Evolutionary conservation across 345 rosid genomes (phyloP).

Genomic region (Hibiscus tridactylites): DNA sequence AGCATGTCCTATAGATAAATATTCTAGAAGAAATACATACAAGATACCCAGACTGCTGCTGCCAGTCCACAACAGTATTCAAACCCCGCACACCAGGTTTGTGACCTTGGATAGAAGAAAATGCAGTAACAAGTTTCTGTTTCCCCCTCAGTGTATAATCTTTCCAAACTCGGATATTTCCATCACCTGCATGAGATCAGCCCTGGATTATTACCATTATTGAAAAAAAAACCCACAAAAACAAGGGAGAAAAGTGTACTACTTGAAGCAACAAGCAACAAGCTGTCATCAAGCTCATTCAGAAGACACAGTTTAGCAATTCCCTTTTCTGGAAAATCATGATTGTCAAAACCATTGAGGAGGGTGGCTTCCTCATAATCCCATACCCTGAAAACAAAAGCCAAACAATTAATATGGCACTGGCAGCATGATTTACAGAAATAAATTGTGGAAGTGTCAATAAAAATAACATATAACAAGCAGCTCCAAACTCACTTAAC

Average conservation of each 20-base stretch:
- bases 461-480: not conserved
- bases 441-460: not conserved
- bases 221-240: not conserved
- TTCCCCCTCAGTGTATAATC: slow-evolving; percentile 66
- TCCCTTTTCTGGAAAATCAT: slow-evolving; percentile 81
- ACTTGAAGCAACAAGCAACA: slow-evolving; percentile 95
- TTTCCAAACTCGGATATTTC: slow-evolving; percentile 90
- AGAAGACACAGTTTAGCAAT: slow-evolving; percentile 90
- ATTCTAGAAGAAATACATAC: slow-evolving; percentile 31
- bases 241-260: slow-evolving; percentile 18
- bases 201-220: slow-evolving; percentile 1
- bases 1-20: slow-evolving; percentile 8
- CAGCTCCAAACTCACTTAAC: not conserved
- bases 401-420: slow-evolving; percentile 19
- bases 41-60: slow-evolving; percentile 96
- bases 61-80: slow-evolving; percentile 99
- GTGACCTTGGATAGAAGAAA: slow-evolving; percentile 91
- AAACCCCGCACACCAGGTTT: slow-evolving; percentile 70
- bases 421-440: slow-evolving; percentile 3
- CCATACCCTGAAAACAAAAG: slow-evolving; percentile 63
- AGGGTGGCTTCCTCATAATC: slow-evolving; percentile 48
- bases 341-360: slow-evolving; percentile 88
- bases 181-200: slow-evolving; percentile 55
- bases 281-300: slow-evolving; percentile 92
- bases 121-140: slow-evolving; percentile 89